phyloP scores from a whole-genome alignment of 257 asterid species.

The Penstemon davidsonii region DNA sequence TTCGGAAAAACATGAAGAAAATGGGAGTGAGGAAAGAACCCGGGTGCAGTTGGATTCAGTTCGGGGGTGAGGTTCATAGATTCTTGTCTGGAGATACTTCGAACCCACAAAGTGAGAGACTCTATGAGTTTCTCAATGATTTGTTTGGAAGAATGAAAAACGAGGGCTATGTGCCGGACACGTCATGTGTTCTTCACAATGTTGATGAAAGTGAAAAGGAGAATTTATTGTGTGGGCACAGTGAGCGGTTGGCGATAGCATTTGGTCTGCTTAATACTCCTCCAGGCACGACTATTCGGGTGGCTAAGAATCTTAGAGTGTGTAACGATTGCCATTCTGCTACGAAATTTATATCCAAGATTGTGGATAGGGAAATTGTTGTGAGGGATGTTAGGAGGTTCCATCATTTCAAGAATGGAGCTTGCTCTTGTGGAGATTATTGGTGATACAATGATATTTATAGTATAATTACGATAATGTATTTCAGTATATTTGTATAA shows the following conservation, averaged over 20 bases:
- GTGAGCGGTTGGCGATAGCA: constrained; percentile 84
- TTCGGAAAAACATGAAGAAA: constrained; percentile 65
- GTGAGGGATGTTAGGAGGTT: constrained; percentile 87
- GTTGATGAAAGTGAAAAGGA: constrained; percentile 78
- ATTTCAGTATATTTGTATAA: too few relatives aligned
- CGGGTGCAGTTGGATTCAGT: constrained; percentile 86
- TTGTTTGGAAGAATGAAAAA: constrained; percentile 57
- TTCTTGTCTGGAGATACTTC: constrained; percentile 74
- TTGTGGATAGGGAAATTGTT: constrained; percentile 65
- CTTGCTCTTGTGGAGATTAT: constrained; percentile 87
- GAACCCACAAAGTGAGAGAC: constrained; percentile 63
- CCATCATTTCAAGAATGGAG: constrained; percentile 81
- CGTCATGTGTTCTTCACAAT: constrained; percentile 85
- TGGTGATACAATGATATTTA: constrained; percentile 48
- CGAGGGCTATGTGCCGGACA: constrained; percentile 81
- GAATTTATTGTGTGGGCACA: constrained; percentile 73
- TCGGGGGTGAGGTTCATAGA: constrained; percentile 63
- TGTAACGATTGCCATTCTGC: constrained; percentile 91
- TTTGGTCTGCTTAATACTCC: constrained; percentile 76
- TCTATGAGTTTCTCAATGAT: constrained; percentile 47
- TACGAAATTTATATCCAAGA: constrained; percentile 66
- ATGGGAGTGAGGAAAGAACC: constrained; percentile 78
- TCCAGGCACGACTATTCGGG: constrained; percentile 63
- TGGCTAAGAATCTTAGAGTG: constrained; percentile 82
- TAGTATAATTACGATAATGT: too few relatives aligned